Base-by-base conservation (phyloP, 345 rosid genomes). In the Erysimum cheiranthoides region DNA sequence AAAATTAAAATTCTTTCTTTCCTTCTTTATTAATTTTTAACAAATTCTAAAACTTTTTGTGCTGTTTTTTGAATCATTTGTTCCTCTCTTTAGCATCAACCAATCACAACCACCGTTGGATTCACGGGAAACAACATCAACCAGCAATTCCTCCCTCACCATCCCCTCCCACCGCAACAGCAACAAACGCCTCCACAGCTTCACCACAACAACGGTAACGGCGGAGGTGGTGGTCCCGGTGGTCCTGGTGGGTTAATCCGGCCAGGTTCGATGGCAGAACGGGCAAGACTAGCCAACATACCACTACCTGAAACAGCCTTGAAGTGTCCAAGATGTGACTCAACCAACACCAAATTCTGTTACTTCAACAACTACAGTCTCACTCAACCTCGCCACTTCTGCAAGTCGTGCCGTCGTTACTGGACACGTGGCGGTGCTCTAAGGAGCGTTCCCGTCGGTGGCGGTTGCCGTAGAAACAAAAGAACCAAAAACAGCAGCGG, bases 391-490 rank as follows among this genome's bases (percentile, higher is more conserved):
- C 94, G 97, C 60, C 95, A 91, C 89, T 89, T 91, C 54, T 91
- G 97, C 78, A 91, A 91, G 70, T 81, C 90, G 1, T 91, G 97
- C 51, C 89, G 97, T 45, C 86, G 97, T 45, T 91, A 91, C 73
- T 91, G 97, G 97, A 91, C 97, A 18, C 80, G 86, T 66, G 94
- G 94, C 2, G 97, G 97, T 1, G 91, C 94, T 61, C 81, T 91
- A 40, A 79, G 97, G 58, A 89, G 68, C 64, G 94, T 89, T 57
- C 97, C 97, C 0, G 97, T 91, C 2, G 97, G 97, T 8, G 97
- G 97, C 2, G 91, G 97, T 6, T 89, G 93, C 72, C 79, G 94
- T 27, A 82, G 94, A 78, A 89, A 86, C 85, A 91, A 89, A 86
- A 87, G 87, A 73, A 86, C 60, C 87, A 86, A 84, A 79, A 71